Conservation (phyloP, 371 early-diverging fungal genomes). For the Apophysomyces trapeziformis region DNA sequence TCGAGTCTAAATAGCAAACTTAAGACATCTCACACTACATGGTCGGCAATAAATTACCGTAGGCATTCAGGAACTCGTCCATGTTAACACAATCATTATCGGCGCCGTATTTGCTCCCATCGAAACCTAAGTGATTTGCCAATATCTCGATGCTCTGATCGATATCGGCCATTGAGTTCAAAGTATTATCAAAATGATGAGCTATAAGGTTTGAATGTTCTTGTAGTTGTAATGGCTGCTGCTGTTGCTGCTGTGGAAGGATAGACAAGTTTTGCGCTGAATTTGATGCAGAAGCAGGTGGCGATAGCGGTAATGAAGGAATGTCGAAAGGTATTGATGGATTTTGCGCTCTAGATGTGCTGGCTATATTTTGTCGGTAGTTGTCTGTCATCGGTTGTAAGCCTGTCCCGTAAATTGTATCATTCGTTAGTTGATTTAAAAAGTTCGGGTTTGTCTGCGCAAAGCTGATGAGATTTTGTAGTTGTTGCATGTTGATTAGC, state of each 20-base stretch:
- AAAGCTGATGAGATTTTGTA: constrained; percentile 23
- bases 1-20: neutral
- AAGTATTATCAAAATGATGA: constrained; percentile 1
- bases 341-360: neutral
- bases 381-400: neutral
- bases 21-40: neutral
- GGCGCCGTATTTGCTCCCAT: constrained; percentile 14
- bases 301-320: constrained; percentile 1
- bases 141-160: constrained; percentile 22
- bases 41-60: neutral
- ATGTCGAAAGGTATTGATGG: neutral
- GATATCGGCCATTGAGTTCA: constrained; percentile 22
- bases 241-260: neutral
- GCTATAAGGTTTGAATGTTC: constrained; percentile 9
- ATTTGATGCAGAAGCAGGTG: constrained; percentile 1
- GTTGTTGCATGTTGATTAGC: constrained; percentile 31
- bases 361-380: neutral
- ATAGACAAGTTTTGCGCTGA: neutral
- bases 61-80: constrained; percentile 25
- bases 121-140: constrained; percentile 24
- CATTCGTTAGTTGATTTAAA: constrained; percentile 35
- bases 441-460: constrained; percentile 37
- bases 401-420: constrained; percentile 11
- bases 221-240: neutral
- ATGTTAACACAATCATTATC: constrained; percentile 17